Percentiles rank a stretch among this genome's conserved stretches.
These are phyloP conservation scores for Amphichorda felina DNA, from an alignment of 2,329 filamentous ascomycete genomes.

Conservation along the genomic window DNA sequence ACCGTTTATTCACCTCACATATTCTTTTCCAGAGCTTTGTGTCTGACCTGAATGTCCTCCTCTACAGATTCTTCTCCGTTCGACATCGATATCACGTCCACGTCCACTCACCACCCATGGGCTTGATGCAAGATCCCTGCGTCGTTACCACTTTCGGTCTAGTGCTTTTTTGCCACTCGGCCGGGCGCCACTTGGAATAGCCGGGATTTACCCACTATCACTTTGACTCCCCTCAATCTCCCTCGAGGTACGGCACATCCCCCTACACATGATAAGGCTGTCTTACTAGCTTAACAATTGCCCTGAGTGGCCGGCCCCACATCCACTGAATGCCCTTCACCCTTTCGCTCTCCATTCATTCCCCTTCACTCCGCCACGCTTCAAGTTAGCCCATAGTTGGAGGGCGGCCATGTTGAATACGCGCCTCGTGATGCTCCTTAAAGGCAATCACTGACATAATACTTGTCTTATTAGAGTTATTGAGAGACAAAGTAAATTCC, in stretches of 20 bases:
- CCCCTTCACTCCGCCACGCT: too few relatives aligned
- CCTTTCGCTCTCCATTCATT: too few relatives aligned
- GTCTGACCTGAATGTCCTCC: neutral
- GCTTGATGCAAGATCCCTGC: slow-evolving; percentile 1
- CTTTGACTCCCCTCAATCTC: too few relatives aligned
- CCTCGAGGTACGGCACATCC: too few relatives aligned
- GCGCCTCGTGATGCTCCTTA: neutral
- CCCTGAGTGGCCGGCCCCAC: too few relatives aligned
- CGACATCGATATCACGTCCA: neutral
- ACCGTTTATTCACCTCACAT: neutral
- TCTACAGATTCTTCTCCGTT: neutral
- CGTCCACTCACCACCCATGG: neutral
- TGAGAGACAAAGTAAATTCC: neutral
- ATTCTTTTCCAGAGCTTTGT: too few relatives aligned
- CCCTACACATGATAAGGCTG: too few relatives aligned
- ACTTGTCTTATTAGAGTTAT: neutral
- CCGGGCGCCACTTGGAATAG: neutral
- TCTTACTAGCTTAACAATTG: too few relatives aligned
- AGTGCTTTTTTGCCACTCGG: neutral
- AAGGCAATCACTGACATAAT: neutral
- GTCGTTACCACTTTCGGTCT: neutral
- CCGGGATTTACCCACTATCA: neutral
- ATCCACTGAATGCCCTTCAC: too few relatives aligned
- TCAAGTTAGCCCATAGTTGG: too few relatives aligned
- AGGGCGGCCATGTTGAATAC: neutral